Percentiles rank a stretch among this genome's conserved stretches.
Evolutionary conservation across 345 rosid species (phyloP).

Genomic region (Cochlearia excelsa): DNA sequence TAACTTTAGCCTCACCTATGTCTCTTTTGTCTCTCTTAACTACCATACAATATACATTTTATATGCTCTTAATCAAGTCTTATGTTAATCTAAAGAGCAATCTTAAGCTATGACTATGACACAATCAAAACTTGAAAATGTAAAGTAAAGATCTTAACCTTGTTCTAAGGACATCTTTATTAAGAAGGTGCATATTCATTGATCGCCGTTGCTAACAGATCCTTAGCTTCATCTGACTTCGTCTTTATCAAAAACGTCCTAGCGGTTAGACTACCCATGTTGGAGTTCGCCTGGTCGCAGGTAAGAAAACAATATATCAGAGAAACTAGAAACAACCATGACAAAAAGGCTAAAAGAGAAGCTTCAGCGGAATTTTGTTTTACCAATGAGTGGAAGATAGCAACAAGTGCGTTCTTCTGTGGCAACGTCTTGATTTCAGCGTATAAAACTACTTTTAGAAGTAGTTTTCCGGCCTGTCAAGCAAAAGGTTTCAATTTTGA

Average conservation of each 20-base stretch:
- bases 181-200: conserved; percentile 76
- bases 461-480: conserved; percentile 73
- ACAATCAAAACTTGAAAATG: conserved; percentile 5
- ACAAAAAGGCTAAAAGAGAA: not conserved
- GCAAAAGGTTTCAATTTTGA: not conserved
- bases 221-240: conserved; percentile 71
- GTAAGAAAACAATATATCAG: not conserved
- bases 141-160: conserved; percentile 23
- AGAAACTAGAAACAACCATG: conserved; percentile 10
- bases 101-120: conserved; percentile 17
- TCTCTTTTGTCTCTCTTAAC: not conserved
- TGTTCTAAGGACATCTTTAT: conserved; percentile 25
- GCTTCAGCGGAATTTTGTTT: conserved; percentile 13
- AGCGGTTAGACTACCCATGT: conserved; percentile 42
- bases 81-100: conserved; percentile 23
- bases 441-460: conserved; percentile 83
- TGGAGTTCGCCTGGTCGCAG: conserved; percentile 56
- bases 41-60: conserved; percentile 8
- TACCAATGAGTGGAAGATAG: conserved; percentile 89
- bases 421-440: conserved; percentile 76
- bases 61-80: conserved; percentile 9
- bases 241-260: conserved; percentile 80
- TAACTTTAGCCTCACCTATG: conserved; percentile 6
- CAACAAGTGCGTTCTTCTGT: conserved; percentile 78
- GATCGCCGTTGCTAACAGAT: conserved; percentile 69